Conservation (phyloP, 2,329 filamentous ascomycete species). For the Penicillium sp. region DNA sequence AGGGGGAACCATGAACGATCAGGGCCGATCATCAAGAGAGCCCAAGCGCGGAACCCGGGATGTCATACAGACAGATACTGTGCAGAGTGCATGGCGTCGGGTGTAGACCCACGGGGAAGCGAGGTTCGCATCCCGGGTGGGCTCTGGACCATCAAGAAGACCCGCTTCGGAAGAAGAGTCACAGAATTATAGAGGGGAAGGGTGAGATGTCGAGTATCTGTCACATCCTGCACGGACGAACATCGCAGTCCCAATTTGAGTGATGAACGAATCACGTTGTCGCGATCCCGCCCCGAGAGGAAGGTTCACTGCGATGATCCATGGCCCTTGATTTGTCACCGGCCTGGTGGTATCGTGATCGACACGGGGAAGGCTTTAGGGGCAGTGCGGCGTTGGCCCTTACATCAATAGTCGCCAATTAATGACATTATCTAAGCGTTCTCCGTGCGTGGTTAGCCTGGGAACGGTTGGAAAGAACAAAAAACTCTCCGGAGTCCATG, state of each 20-base stretch:
- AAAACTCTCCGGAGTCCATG: background rate
- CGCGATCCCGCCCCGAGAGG: conserved; percentile 20
- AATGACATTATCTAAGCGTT: conserved; percentile 20
- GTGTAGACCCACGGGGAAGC: conserved; percentile 23
- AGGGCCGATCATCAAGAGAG: conserved; percentile 21
- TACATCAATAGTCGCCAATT: conserved; percentile 38
- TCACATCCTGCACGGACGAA: conserved; percentile 35
- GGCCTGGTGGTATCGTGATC: conserved; percentile 26
- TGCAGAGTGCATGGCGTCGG: conserved; percentile 14
- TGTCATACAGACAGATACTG: conserved; percentile 25
- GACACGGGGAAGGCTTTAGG: conserved; percentile 28
- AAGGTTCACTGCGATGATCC: conserved; percentile 24
- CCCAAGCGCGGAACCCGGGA: conserved; percentile 23
- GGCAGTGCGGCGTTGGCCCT: conserved; percentile 31
- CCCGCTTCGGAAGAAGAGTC: conserved; percentile 10
- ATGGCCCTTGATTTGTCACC: conserved; percentile 39
- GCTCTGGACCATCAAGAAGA: conserved; percentile 9
- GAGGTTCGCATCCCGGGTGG: conserved; percentile 17
- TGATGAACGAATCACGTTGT: conserved; percentile 34
- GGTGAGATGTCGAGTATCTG: conserved; percentile 25
- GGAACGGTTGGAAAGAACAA: conserved; percentile 5
- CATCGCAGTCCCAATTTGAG: conserved; percentile 3
- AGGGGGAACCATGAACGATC: conserved; percentile 25
- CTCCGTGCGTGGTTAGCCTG: conserved; percentile 10
- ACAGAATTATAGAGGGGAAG: conserved; percentile 8